Percentiles rank a stretch among this genome's conserved stretches.
Evolutionary conservation across 495 filamentous ascomycete genomes (phyloP).

Genomic region (Massariosphaeria phaeospora): DNA sequence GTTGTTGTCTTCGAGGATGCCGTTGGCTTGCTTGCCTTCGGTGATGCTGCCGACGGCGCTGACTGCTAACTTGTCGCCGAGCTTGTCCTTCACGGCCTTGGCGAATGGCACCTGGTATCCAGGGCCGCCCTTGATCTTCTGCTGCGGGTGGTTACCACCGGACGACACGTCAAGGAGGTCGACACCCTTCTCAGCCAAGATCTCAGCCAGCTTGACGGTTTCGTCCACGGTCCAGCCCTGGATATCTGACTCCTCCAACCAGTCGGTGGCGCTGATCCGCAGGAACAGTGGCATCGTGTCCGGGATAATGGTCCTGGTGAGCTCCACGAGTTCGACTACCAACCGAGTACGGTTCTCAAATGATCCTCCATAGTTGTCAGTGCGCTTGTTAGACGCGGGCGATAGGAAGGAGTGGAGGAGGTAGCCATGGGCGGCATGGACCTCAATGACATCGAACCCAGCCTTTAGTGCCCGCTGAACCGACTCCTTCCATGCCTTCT

Average conservation of each 20-base stretch:
- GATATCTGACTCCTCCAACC: conserved; percentile 55
- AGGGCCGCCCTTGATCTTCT: conserved; percentile 51
- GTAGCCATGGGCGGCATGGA: conserved; percentile 43
- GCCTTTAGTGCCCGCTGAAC: conserved; percentile 58
- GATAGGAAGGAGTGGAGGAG: conserved; percentile 39
- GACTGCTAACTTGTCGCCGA: conserved; percentile 54
- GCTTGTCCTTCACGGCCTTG: conserved; percentile 49
- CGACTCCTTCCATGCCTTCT: conserved; percentile 56
- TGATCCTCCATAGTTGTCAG: conserved; percentile 42
- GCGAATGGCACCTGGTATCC: conserved; percentile 64
- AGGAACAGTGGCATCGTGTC: conserved; percentile 59
- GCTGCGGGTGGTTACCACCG: conserved; percentile 58
- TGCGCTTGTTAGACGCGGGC: conserved; percentile 42
- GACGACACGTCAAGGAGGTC: conserved; percentile 74
- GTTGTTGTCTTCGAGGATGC: conserved; percentile 46
- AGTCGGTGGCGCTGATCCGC: conserved; percentile 67
- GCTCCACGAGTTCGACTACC: conserved; percentile 50
- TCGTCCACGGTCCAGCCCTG: conserved; percentile 63
- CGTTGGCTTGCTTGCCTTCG: conserved; percentile 42
- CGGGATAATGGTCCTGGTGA: conserved; percentile 54
- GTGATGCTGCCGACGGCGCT: conserved; percentile 73
- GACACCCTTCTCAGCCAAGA: conserved; percentile 60
- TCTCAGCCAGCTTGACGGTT: conserved; percentile 57
- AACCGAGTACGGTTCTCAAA: conserved; percentile 56
- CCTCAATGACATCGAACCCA: conserved; percentile 61